phyloP scores from a whole-genome alignment of 495 filamentous ascomycete species.

The Sporormia fimetaria region DNA sequence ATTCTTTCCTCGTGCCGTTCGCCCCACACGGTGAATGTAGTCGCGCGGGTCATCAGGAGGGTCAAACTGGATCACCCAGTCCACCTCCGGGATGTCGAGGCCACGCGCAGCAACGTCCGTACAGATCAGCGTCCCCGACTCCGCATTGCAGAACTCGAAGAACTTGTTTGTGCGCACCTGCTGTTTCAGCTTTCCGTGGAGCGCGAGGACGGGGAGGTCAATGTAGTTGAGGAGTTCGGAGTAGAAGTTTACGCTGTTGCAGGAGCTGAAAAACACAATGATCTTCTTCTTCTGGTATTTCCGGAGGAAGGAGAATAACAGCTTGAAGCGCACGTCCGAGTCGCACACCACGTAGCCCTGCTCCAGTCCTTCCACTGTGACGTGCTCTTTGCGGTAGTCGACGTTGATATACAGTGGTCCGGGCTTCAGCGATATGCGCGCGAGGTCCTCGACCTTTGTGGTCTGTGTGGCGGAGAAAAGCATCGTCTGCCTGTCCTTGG shows the following conservation, averaged over 20 bases:
- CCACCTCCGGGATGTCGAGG: constrained; percentile 84
- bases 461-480: constrained; percentile 97
- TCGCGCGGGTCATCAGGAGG: constrained; percentile 82
- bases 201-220: constrained; percentile 77
- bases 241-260: constrained; percentile 89
- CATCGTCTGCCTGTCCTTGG: constrained; percentile 83
- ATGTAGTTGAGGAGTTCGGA: constrained; percentile 57
- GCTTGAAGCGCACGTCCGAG: constrained; percentile 81
- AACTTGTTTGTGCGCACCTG: constrained; percentile 95
- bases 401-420: constrained; percentile 96
- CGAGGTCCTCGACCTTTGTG: constrained; percentile 94
- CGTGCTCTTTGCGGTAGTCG: constrained; percentile 63
- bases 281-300: constrained; percentile 86
- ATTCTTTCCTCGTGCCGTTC: constrained; percentile 78
- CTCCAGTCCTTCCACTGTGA: constrained; percentile 83
- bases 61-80: constrained; percentile 89
- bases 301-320: constrained; percentile 94
- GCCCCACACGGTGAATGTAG: constrained; percentile 94
- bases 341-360: constrained; percentile 94
- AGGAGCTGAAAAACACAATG: constrained; percentile 93
- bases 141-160: constrained; percentile 96
- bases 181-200: constrained; percentile 93
- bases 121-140: constrained; percentile 79
- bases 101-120: constrained; percentile 94
- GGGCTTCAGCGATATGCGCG: constrained; percentile 80